These are phyloP conservation scores for Populus hybrid DNA, from an alignment of 441 rosid species.

Conservation along the genomic window DNA sequence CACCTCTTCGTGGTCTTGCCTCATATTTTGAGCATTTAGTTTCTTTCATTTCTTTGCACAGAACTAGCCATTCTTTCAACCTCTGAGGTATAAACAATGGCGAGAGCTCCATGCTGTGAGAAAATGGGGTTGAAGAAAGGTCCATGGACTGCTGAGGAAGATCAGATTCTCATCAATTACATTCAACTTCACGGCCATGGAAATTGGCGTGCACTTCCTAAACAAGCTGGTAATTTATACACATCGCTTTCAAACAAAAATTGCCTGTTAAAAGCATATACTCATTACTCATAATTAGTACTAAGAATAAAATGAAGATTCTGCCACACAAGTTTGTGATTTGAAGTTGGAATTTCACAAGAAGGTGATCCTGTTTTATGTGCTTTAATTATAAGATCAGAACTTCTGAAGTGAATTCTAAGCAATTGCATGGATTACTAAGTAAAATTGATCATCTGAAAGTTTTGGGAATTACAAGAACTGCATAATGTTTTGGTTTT, in stretches of 20 bases:
- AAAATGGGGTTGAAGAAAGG: constrained; percentile 62
- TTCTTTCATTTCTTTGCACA: background rate
- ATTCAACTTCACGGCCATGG: constrained; percentile 47
- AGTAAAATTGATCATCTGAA: background rate
- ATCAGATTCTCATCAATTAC: constrained; percentile 37
- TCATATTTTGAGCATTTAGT: background rate
- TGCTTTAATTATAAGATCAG: background rate
- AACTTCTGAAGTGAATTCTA: background rate
- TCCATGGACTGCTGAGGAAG: constrained; percentile 57
- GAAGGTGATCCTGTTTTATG: background rate
- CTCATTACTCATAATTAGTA: background rate
- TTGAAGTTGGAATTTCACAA: background rate
- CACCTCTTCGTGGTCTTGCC: background rate
- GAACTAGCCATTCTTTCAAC: background rate
- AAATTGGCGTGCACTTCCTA: constrained; percentile 64
- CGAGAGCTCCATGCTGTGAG: constrained; percentile 63
- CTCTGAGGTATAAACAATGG: constrained; percentile 30
- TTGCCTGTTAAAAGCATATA: background rate
- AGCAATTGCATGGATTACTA: background rate
- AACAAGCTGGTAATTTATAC: constrained; percentile 43
- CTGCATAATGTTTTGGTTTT: background rate
- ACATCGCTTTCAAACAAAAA: background rate
- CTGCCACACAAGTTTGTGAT: background rate
- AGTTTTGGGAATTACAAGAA: background rate
- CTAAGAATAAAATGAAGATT: background rate